These are phyloP conservation scores for Penicillium freii DNA, from an alignment of 2,329 filamentous ascomycete species.

Conservation along the genomic window DNA sequence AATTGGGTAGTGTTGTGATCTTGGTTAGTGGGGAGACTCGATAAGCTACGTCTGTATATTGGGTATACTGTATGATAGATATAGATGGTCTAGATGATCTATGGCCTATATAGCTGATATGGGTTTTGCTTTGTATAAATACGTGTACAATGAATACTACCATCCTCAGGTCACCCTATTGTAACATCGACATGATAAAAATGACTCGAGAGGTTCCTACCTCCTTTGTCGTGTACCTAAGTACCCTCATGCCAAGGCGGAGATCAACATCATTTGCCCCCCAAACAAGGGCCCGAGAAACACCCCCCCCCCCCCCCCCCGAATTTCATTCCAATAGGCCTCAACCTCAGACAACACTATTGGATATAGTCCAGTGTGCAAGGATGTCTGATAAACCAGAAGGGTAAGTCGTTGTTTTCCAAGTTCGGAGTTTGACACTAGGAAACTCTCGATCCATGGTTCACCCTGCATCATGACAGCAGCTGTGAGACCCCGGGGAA, in stretches of 20 bases:
- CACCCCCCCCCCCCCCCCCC: no score
- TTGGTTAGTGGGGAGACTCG: slow-evolving; percentile 63
- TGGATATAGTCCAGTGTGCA: background rate
- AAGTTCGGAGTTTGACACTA: background rate
- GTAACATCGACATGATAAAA: background rate
- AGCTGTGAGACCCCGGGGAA: background rate
- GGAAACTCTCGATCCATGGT: slow-evolving; percentile 14
- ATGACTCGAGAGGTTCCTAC: background rate
- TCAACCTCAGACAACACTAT: background rate
- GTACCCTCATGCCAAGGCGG: slow-evolving; percentile 10
- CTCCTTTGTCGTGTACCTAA: background rate
- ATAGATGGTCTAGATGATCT: background rate
- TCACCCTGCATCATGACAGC: slow-evolving; percentile 7
- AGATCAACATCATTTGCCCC: slow-evolving; percentile 12
- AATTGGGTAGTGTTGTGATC: slow-evolving; percentile 82
- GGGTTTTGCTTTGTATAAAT: slow-evolving; percentile 1
- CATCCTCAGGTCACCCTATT: background rate
- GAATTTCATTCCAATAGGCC: background rate
- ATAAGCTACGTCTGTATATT: slow-evolving; percentile 14
- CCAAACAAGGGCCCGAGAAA: slow-evolving; percentile 2
- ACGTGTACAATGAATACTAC: slow-evolving; percentile 1
- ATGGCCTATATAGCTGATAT: background rate
- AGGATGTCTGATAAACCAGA: slow-evolving; percentile 26
- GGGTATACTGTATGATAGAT: slow-evolving; percentile 12
- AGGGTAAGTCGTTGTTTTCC: slow-evolving; percentile 22